Conservation (phyloP, 2,329 filamentous ascomycete genomes). For the Colletotrichum incanum region DNA sequence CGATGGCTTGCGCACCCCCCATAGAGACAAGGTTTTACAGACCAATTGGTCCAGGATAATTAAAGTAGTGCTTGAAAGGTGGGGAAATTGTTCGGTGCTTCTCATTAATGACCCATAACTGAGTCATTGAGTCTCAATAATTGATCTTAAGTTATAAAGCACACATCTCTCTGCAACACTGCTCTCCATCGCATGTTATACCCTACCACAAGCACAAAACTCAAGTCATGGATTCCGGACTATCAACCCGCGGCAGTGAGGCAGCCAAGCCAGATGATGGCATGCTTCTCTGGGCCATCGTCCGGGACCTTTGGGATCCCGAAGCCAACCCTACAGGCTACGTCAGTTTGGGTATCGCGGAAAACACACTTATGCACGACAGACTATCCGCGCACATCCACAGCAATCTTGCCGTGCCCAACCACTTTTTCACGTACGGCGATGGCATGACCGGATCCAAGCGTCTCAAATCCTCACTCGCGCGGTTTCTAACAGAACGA, state of each 20-base stretch:
- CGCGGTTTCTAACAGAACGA: constrained; percentile 55
- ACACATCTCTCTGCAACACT: background rate
- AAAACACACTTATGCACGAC: constrained; percentile 68
- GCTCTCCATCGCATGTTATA: background rate
- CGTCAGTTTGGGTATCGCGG: constrained; percentile 66
- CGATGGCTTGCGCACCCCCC: no score
- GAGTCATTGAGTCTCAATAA: no score
- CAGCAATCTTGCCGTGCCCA: constrained; percentile 46
- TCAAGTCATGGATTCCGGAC: constrained; percentile 21
- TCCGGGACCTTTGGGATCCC: constrained; percentile 61
- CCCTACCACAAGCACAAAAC: background rate
- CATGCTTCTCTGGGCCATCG: constrained; percentile 59
- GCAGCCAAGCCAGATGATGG: constrained; percentile 49
- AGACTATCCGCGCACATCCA: constrained; percentile 60
- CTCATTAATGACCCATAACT: no score
- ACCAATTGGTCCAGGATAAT: no score
- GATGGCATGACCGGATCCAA: constrained; percentile 58
- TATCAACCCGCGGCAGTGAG: constrained; percentile 50
- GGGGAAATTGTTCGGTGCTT: no score
- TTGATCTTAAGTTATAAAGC: background rate
- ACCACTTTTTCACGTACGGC: constrained; percentile 59
- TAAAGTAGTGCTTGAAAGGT: no score
- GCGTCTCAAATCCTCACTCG: constrained; percentile 50
- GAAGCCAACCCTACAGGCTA: constrained; percentile 60
- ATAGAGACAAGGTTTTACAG: no score